These are phyloP conservation scores for Lentinula detonsa DNA, from an alignment of 768 basidiomycete genomes.

Conservation along the genomic window DNA sequence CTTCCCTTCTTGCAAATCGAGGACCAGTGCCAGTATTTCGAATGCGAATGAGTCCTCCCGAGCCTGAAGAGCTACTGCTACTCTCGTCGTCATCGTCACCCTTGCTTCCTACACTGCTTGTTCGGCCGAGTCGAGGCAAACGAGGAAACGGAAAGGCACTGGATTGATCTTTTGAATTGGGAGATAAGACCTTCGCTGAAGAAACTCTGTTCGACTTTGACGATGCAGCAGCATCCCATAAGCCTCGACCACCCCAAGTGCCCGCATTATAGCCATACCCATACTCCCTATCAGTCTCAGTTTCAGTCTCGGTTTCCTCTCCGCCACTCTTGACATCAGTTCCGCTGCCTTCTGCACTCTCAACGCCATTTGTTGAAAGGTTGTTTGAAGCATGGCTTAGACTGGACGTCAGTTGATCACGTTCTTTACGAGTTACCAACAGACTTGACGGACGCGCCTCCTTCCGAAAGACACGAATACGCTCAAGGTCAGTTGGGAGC, in stretches of 20 bases:
- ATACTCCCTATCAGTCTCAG: constrained; percentile 28
- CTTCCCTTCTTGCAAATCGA: background rate
- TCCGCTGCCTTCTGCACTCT: background rate
- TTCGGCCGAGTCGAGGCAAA: background rate
- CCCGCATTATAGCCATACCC: constrained; percentile 3
- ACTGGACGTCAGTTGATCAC: background rate
- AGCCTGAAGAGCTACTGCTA: background rate
- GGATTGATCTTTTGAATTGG: background rate
- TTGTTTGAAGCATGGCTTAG: background rate
- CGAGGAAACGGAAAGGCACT: background rate
- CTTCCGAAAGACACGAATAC: constrained; percentile 55
- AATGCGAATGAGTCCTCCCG: background rate
- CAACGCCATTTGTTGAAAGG: background rate
- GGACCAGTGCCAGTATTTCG: background rate
- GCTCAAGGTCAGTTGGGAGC: constrained; percentile 51
- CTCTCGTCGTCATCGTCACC: background rate
- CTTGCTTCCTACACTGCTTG: background rate
- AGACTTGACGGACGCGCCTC: constrained; percentile 67
- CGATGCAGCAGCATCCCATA: background rate
- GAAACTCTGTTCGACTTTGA: background rate
- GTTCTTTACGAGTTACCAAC: constrained; percentile 10
- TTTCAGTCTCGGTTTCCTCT: constrained; percentile 44
- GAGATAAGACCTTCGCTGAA: background rate
- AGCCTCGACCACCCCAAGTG: background rate
- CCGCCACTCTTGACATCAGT: background rate